Conservation (phyloP, 2,329 filamentous ascomycete genomes). For the Tolypocladium tundrense region DNA sequence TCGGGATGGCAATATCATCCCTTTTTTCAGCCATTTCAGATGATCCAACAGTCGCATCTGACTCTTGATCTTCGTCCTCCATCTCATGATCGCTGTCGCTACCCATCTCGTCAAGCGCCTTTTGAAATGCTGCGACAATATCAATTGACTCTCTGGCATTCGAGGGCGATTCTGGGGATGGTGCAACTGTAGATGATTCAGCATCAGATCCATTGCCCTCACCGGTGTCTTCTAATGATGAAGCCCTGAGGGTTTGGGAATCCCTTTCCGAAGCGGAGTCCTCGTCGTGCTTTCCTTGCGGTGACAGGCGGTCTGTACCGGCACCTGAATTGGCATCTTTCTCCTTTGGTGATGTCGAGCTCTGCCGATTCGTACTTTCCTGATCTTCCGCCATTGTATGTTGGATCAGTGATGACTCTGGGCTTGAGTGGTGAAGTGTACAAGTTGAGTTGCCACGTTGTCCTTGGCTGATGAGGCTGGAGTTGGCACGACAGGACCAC, state of each 20-base stretch:
- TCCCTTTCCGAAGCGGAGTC: not conserved
- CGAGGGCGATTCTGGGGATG: not conserved
- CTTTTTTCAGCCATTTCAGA: no score
- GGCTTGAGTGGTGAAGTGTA: not conserved
- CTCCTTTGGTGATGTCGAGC: not conserved
- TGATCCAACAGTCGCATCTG: no score
- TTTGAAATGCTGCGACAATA: not conserved
- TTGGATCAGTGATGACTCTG: not conserved
- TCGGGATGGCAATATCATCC: no score
- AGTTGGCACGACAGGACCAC: not conserved
- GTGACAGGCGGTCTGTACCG: not conserved
- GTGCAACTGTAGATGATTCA: not conserved
- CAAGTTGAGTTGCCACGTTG: no score
- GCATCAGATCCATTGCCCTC: not conserved
- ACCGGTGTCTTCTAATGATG: not conserved
- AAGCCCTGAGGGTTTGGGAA: not conserved
- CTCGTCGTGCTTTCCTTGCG: not conserved
- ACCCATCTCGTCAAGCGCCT: not conserved
- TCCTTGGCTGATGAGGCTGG: no score
- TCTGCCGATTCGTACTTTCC: not conserved
- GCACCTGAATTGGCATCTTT: no score
- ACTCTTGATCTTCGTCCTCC: not conserved
- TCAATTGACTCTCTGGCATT: not conserved
- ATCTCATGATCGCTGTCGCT: not conserved
- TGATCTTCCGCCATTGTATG: not conserved